Evolutionary conservation across 176 grass and related monocot species (phyloP).

Genomic region (Triticum monococcum): DNA sequence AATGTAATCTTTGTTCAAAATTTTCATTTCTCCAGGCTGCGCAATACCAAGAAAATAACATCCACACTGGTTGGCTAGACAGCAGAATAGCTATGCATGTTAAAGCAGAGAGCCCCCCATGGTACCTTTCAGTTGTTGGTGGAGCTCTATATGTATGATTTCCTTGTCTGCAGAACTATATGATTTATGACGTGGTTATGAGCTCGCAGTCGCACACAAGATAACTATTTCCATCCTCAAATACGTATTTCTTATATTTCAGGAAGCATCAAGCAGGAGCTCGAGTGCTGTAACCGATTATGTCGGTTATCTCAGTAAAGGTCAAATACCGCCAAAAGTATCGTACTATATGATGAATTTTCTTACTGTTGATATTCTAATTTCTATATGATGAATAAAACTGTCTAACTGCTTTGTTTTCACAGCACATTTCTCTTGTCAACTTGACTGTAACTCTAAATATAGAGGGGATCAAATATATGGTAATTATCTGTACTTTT

Average conservation of each 20-base stretch:
- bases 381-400: conserved; percentile 9
- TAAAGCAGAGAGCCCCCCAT: conserved; percentile 94
- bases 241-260: conserved; percentile 27
- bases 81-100: conserved; percentile 97
- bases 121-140: conserved; percentile 98
- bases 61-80: conserved; percentile 92
- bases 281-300: conserved; percentile 67
- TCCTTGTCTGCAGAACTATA: conserved; percentile 4
- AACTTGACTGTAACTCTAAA: conserved; percentile 83
- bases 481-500: conserved; percentile 54
- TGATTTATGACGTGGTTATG: conserved; percentile 3
- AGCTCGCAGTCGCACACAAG: not conserved
- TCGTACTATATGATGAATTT: conserved; percentile 29
- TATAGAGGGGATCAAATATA: conserved; percentile 95
- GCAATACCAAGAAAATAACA: conserved; percentile 88
- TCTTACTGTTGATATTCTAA: conserved; percentile 15
- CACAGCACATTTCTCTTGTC: conserved; percentile 86
- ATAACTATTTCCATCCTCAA: not conserved
- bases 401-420: conserved; percentile 35
- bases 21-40: conserved; percentile 46
- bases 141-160: conserved; percentile 77
- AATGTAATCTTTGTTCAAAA: not conserved
- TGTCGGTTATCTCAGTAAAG: conserved; percentile 92
- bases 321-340: conserved; percentile 96
- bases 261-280: conserved; percentile 95